Evolutionary conservation across 148 eudicot genomes (phyloP).

Genomic region (Limonium bicolor): DNA sequence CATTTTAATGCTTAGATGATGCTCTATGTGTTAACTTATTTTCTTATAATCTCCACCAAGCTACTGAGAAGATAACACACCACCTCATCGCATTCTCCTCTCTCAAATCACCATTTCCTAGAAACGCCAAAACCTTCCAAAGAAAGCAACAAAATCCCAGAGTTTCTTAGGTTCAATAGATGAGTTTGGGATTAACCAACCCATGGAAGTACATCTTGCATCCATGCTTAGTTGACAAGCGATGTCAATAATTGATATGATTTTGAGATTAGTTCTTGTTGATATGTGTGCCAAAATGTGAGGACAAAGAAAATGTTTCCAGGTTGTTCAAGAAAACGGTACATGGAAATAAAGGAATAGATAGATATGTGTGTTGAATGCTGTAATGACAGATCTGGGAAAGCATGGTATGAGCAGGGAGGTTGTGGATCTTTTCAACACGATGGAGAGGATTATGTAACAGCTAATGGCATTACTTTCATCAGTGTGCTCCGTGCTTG

Average conservation of each 20-base stretch:
- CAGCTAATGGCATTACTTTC: constrained; percentile 20
- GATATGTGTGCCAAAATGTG: constrained; percentile 29
- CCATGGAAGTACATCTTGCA: too few species aligned
- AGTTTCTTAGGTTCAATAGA: too few species aligned
- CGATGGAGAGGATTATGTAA: constrained; percentile 8
- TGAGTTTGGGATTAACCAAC: too few species aligned
- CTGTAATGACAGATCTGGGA: constrained; percentile 19
- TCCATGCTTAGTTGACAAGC: too few species aligned
- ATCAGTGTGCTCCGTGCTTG: constrained; percentile 21
- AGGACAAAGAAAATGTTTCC: constrained; percentile 12
- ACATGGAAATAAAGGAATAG: constrained; percentile 13
- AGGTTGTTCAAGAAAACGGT: constrained; percentile 13
- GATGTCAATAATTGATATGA: constrained; percentile 14
- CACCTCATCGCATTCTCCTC: too few species aligned
- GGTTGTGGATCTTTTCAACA: constrained; percentile 16
- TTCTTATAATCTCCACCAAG: too few species aligned
- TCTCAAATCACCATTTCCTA: too few species aligned
- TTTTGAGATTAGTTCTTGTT: constrained; percentile 15
- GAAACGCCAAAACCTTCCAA: too few species aligned
- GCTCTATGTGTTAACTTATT: too few species aligned
- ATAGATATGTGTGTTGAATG: constrained; percentile 20
- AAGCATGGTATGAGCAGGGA: constrained; percentile 15
- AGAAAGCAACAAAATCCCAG: too few species aligned
- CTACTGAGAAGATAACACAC: too few species aligned
- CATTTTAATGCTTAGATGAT: too few species aligned